Evolutionary conservation across 2,329 filamentous ascomycete genomes (phyloP).

Genomic region (Fusarium coicis): DNA sequence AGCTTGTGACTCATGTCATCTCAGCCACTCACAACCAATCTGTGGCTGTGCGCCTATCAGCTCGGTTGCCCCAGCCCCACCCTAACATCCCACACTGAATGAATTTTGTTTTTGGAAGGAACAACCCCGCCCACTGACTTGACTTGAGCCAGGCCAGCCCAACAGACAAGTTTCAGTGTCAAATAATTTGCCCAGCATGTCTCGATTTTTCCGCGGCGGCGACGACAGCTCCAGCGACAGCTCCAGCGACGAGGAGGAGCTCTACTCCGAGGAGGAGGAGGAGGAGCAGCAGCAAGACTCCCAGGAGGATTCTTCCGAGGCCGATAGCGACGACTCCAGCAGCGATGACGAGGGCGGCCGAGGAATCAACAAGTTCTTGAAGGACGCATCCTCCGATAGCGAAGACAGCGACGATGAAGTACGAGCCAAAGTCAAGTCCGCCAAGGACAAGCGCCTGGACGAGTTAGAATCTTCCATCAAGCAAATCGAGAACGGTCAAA

Average conservation of each 20-base stretch:
- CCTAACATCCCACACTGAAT: conserved; percentile 51
- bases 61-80: conserved; percentile 54
- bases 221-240: conserved; percentile 94
- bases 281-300: conserved; percentile 61
- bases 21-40: conserved; percentile 15
- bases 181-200: conserved; percentile 71
- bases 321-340: conserved; percentile 57
- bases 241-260: conserved; percentile 95
- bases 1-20: background rate
- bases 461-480: conserved; percentile 91
- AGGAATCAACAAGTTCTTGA: conserved; percentile 87
- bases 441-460: conserved; percentile 96
- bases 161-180: conserved; percentile 46
- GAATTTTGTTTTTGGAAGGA: conserved; percentile 47
- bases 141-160: conserved; percentile 40
- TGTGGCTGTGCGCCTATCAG: conserved; percentile 32
- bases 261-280: conserved; percentile 72
- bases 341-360: conserved; percentile 74
- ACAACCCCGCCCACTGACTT: conserved; percentile 54
- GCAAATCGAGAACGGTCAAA: conserved; percentile 94
- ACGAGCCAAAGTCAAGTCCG: conserved; percentile 90
- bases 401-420: conserved; percentile 90
- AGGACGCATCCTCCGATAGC: conserved; percentile 76
- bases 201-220: conserved; percentile 95
- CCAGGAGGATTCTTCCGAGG: conserved; percentile 61